A percentile compares a stretch with the other conserved stretches of the same genome.
These are phyloP conservation scores for Xylaria palmicola DNA, from an alignment of 495 filamentous ascomycete genomes.

Conservation along the genomic window DNA sequence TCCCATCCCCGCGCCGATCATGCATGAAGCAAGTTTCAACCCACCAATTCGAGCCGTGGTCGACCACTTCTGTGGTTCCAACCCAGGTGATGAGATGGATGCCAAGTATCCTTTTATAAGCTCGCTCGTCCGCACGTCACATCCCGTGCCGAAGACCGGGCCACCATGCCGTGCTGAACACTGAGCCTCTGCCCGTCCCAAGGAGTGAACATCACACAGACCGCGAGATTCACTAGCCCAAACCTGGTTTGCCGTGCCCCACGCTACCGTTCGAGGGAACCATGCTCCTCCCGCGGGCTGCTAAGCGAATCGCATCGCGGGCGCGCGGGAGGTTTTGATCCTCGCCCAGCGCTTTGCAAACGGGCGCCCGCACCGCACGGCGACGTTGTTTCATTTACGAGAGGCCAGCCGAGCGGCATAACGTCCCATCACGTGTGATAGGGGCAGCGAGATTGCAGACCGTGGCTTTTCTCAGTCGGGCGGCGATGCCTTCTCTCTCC, in stretches of 20 bases:
- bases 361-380: neutral
- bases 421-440: neutral
- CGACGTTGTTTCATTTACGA: neutral
- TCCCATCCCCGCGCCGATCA: constrained; percentile 9
- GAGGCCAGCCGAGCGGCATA: neutral
- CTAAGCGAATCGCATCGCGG: neutral
- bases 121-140: neutral
- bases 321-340: neutral
- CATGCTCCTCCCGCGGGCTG: neutral
- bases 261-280: neutral
- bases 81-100: neutral
- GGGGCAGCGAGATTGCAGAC: neutral
- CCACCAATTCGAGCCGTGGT: neutral
- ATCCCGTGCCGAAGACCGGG: neutral
- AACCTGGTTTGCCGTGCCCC: neutral
- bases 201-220: neutral
- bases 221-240: neutral
- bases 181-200: neutral
- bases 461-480: neutral
- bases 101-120: neutral
- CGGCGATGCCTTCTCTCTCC: neutral
- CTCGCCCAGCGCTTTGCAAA: neutral
- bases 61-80: neutral
- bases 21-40: constrained; percentile 31
- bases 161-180: neutral